Conservation (phyloP, 2,329 filamentous ascomycete species). For the Emergomyces africanus region DNA sequence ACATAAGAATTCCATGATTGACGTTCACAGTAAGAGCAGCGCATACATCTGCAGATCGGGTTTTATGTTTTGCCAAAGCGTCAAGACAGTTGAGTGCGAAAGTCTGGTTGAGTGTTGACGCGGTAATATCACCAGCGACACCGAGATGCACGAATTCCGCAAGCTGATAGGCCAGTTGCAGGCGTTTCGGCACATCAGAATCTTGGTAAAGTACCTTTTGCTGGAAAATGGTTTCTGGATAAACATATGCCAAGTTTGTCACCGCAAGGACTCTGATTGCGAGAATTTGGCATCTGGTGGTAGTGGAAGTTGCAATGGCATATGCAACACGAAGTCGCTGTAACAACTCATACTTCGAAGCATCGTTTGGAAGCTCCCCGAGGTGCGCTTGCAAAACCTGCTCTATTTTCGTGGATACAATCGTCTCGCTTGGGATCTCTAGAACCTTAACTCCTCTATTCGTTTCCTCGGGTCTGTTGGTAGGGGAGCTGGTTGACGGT, state of each 20-base stretch:
- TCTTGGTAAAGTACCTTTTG: conserved; percentile 80
- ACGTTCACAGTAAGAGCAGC: conserved; percentile 90
- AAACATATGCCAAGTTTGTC: conserved; percentile 82
- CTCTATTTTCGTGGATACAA: conserved; percentile 28
- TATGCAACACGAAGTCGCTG: conserved; percentile 74
- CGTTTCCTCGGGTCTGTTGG: conserved; percentile 24
- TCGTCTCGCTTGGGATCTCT: conserved; percentile 46
- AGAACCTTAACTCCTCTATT: conserved; percentile 40
- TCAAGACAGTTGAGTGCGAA: conserved; percentile 72
- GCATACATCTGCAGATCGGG: conserved; percentile 68
- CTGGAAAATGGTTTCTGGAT: conserved; percentile 68
- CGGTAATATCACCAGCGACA: conserved; percentile 50
- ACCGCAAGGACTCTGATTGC: conserved; percentile 74
- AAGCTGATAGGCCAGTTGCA: conserved; percentile 84
- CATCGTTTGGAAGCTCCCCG: conserved; percentile 54
- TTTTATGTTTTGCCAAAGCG: conserved; percentile 66
- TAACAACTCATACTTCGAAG: conserved; percentile 65
- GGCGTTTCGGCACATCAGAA: conserved; percentile 72
- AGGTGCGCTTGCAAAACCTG: conserved; percentile 32
- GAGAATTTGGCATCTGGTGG: conserved; percentile 61
- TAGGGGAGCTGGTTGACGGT: conserved; percentile 24
- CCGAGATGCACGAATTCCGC: conserved; percentile 83
- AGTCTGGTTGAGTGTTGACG: conserved; percentile 68
- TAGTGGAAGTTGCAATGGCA: conserved; percentile 53
- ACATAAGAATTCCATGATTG: conserved; percentile 89